phyloP scores from a whole-genome alignment of 148 eudicot genomes.

The Chenopodium quinoa region DNA sequence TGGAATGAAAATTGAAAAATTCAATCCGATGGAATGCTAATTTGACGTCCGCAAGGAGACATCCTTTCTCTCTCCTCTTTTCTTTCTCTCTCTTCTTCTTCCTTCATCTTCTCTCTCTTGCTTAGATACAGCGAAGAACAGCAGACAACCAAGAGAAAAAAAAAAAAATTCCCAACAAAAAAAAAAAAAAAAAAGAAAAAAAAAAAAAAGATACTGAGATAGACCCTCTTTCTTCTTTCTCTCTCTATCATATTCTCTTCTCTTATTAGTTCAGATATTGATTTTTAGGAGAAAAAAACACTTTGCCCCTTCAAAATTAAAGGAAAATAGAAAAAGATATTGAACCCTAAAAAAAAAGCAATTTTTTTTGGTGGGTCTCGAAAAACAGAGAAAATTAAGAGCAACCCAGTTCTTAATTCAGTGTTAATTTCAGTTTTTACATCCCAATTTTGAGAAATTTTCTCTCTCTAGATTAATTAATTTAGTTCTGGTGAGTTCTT shows the following conservation, averaged over 20 bases:
- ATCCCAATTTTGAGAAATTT: conserved; percentile 22
- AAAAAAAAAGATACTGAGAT: conserved; percentile 24
- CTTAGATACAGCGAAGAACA: conserved; percentile 47
- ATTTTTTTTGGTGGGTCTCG: conserved; percentile 30
- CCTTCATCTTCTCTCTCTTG: conserved; percentile 40
- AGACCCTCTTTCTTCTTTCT: conserved; percentile 2
- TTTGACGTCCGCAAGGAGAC: conserved; percentile 88
- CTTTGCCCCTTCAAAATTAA: background rate
- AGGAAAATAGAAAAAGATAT: background rate
- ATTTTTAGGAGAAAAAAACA: conserved; percentile 14
- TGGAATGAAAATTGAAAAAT: conserved; percentile 23
- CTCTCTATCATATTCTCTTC: conserved; percentile 6
- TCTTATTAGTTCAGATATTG: conserved; percentile 20
- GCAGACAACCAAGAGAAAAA: conserved; percentile 28
- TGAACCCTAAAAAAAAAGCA: conserved; percentile 25
- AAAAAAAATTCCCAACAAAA: background rate
- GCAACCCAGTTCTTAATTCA: conserved; percentile 14
- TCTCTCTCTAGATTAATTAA: conserved; percentile 4
- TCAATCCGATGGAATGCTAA: conserved; percentile 61
- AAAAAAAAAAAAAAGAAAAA: background rate
- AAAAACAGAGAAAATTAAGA: background rate
- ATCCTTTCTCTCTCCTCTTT: conserved; percentile 23
- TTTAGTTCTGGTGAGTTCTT: conserved; percentile 28
- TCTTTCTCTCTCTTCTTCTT: conserved; percentile 22
- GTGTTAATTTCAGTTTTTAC: conserved; percentile 19